Conservation (phyloP, 2,329 filamentous ascomycete species). For the Fusarium fracticaudum region DNA sequence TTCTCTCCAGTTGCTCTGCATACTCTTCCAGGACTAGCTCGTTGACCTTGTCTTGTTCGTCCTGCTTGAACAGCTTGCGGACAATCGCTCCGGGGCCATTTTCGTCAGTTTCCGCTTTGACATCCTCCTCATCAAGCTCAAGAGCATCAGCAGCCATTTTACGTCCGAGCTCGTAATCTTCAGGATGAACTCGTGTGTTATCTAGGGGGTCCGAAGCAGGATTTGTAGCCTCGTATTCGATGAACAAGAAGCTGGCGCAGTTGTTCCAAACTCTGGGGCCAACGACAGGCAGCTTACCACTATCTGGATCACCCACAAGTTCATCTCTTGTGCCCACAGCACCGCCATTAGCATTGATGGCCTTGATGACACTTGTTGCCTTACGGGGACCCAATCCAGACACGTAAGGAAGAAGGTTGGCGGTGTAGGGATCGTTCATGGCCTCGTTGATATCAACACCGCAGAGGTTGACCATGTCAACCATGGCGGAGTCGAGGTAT, state of each 20-base stretch:
- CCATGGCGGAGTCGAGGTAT: constrained; percentile 93
- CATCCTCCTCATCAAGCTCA: constrained; percentile 96
- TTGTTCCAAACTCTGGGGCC: constrained; percentile 95
- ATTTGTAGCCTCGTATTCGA: constrained; percentile 86
- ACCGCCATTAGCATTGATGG: constrained; percentile 91
- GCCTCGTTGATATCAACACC: constrained; percentile 96
- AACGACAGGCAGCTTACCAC: constrained; percentile 80
- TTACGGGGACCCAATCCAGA: constrained; percentile 93
- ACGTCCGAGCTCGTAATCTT: constrained; percentile 96
- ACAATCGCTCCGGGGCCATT: constrained; percentile 91
- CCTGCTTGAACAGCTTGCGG: constrained; percentile 92
- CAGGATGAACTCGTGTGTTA: constrained; percentile 95
- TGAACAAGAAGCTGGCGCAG: constrained; percentile 93
- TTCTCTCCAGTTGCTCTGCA: constrained; percentile 91
- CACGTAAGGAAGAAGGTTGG: constrained; percentile 89
- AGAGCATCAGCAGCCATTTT: constrained; percentile 99
- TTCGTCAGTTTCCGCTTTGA: constrained; percentile 92
- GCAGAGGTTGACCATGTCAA: constrained; percentile 97
- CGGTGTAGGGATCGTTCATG: constrained; percentile 80
- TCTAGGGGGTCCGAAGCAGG: constrained; percentile 90
- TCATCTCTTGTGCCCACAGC: constrained; percentile 85
- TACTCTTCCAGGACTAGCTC: constrained; percentile 97
- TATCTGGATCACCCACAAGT: constrained; percentile 87
- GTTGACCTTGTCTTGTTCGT: constrained; percentile 93
- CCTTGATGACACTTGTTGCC: constrained; percentile 76